Percentiles rank a stretch among this genome's conserved stretches.
phyloP scores from a whole-genome alignment of 208 protist species.

The Leishmania arabica region DNA sequence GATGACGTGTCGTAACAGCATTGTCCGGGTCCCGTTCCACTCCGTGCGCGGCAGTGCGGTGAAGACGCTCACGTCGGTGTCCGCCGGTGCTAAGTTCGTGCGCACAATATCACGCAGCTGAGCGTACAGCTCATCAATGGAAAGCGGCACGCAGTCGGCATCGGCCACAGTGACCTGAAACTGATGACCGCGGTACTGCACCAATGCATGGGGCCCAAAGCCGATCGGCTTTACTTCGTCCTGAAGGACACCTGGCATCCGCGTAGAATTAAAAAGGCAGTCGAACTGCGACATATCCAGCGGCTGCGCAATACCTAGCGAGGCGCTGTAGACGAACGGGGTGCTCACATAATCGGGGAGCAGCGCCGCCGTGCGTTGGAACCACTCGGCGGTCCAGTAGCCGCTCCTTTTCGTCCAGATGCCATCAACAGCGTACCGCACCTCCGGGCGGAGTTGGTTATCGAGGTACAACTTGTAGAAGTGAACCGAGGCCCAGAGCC shows the following conservation, averaged over 20 bases:
- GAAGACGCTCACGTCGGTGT: slow-evolving; percentile 60
- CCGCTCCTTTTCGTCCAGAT: slow-evolving; percentile 5
- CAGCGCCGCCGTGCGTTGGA: slow-evolving; percentile 71
- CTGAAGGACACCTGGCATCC: slow-evolving; percentile 75
- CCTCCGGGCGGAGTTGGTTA: slow-evolving; percentile 69
- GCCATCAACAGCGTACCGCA: slow-evolving; percentile 36
- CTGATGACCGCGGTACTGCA: slow-evolving; percentile 73
- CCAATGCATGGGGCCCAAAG: slow-evolving; percentile 72
- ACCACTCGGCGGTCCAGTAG: slow-evolving; percentile 81
- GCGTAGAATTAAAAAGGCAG: slow-evolving; percentile 83
- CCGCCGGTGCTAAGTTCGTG: slow-evolving; percentile 30
- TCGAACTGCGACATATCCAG: slow-evolving; percentile 85
- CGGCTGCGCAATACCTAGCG: slow-evolving; percentile 60
- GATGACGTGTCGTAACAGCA: slow-evolving; percentile 49
- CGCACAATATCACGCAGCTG: slow-evolving; percentile 71
- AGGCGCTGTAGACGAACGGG: slow-evolving; percentile 48
- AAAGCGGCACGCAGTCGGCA: slow-evolving; percentile 60
- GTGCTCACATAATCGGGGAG: slow-evolving; percentile 61
- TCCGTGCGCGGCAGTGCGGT: slow-evolving; percentile 64
- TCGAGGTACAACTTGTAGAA: slow-evolving; percentile 79
- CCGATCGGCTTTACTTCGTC: slow-evolving; percentile 77
- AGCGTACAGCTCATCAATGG: slow-evolving; percentile 79
- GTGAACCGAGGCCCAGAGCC: slow-evolving; percentile 66
- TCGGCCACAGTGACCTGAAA: slow-evolving; percentile 80
- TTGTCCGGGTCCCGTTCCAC: slow-evolving; percentile 64